Evolutionary conservation across 2,329 filamentous ascomycete species (phyloP), one percentile per base, ranked within the genome.

Genomic region (Coleophoma crateriformis): DNA sequence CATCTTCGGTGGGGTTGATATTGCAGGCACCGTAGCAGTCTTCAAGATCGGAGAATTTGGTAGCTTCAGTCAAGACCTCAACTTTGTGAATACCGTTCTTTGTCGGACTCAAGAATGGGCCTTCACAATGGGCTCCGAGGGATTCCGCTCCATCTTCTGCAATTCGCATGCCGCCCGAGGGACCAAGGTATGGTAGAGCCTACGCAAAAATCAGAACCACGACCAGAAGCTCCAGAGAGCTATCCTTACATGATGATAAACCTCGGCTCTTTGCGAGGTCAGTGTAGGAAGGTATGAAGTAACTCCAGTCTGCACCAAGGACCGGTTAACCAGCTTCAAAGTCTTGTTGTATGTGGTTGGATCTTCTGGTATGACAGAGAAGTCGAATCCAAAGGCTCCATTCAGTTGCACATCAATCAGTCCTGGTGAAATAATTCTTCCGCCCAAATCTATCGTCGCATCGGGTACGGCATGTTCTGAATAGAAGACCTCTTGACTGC

Each of bases 401-500:
- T 96, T 96, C 58, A 96, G 82, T 68, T 96, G 91, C 47, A 87
- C 86, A 58, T 96, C 91, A 59, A 96, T 94, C 63, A 96, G 78
- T 22, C 91, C 91, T 0, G 91, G 90, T 0, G 87, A 82, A 17
- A 96, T 67, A 57, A 96, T 92, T 60, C 88, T 88, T 51, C 90
- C 89, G 46, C 83, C 81, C 1, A 96, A 81, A 62, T 96, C 83
- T 59, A 96, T 76, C 48, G 85, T 84, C 58, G 83, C 71, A 64
- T 92, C 88, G 1, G 91, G 88, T 3, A 84, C 73, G 48, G 78
- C 72, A 42, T 82, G 75, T 47, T 87, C 77, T 59, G 84, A 82
- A 65, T 88, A 91, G 65, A 85, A 86, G 34, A 75, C 72, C 35
- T 77, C 71, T 61, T 85, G 82, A 61, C 78, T 88, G 58, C 84